A percentile compares a stretch with the other conserved stretches of the same genome.
Evolutionary conservation across 2,329 filamentous ascomycete species (phyloP).

Genomic region (Thelonectria discophora): DNA sequence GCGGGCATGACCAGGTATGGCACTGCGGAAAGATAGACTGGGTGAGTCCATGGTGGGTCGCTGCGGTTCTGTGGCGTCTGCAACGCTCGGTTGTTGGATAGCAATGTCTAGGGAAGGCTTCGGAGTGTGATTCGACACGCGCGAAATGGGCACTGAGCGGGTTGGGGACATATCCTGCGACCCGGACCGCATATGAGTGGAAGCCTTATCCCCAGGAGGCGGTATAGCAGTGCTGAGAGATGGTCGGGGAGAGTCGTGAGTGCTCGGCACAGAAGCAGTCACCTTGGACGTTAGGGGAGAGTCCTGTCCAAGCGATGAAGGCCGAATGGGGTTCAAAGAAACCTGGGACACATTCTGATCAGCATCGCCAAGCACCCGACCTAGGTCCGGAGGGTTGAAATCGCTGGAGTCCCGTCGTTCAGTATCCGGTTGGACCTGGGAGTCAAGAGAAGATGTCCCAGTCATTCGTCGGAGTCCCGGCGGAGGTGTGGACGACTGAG

Average conservation of each 20-base stretch:
- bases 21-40: conserved; percentile 26
- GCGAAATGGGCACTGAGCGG: conserved; percentile 27
- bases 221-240: conserved; percentile 27
- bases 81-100: conserved; percentile 15
- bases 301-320: conserved; percentile 19
- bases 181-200: conserved; percentile 27
- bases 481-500: conserved; percentile 14
- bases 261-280: not conserved
- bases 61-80: conserved; percentile 25
- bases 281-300: conserved; percentile 22
- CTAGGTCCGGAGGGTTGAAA: conserved; percentile 5
- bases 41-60: conserved; percentile 29
- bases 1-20: conserved; percentile 15
- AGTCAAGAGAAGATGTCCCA: conserved; percentile 27
- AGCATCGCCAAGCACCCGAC: conserved; percentile 1
- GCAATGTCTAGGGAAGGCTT: conserved; percentile 37
- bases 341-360: conserved; percentile 9
- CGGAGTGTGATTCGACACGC: conserved; percentile 30
- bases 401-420: conserved; percentile 27
- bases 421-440: conserved; percentile 24
- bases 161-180: conserved; percentile 29
- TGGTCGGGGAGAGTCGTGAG: conserved; percentile 24
- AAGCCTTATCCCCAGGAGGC: conserved; percentile 16
- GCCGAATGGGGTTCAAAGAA: conserved; percentile 14
- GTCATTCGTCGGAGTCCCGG: conserved; percentile 31